These are phyloP conservation scores for Coemansia sp. DNA, from an alignment of 192 early-diverging fungal genomes.

Conservation along the genomic window DNA sequence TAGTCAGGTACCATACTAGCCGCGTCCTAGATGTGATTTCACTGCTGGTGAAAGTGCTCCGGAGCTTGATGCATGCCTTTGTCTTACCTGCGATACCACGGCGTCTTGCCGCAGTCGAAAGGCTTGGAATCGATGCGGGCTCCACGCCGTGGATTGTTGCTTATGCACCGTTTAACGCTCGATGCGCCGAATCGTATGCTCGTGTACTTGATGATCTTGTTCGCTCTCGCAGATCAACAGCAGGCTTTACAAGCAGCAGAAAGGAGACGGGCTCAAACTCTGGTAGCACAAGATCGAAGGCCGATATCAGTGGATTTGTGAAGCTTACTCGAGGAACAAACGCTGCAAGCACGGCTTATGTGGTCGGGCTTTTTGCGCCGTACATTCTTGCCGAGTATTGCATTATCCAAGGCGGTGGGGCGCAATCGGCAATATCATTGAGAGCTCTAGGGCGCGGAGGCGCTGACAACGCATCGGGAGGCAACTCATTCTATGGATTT, in stretches of 20 bases:
- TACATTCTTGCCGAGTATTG: constrained; percentile 51
- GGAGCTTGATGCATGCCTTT: constrained; percentile 45
- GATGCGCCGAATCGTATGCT: constrained; percentile 43
- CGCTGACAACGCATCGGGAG: not conserved
- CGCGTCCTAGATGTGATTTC: constrained; percentile 31
- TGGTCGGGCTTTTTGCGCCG: constrained; percentile 29
- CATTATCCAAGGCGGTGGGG: constrained; percentile 45
- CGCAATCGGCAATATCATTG: not conserved
- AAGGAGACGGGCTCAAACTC: not conserved
- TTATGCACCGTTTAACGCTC: constrained; percentile 24
- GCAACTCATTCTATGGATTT: constrained; percentile 24
- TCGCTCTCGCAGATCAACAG: constrained; percentile 14
- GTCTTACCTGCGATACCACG: constrained; percentile 18
- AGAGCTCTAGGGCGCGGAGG: not conserved
- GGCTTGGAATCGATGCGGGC: constrained; percentile 9
- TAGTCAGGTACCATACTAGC: constrained; percentile 31
- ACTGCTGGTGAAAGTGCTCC: constrained; percentile 17
- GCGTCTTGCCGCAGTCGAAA: not conserved
- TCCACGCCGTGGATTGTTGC: constrained; percentile 46
- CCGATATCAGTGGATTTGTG: constrained; percentile 15
- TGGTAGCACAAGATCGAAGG: not conserved
- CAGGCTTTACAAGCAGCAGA: not conserved
- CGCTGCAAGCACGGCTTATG: constrained; percentile 27
- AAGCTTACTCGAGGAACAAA: constrained; percentile 42
- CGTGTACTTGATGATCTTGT: constrained; percentile 34